Percentiles rank a stretch among this genome's conserved stretches.
These are phyloP conservation scores for Nemania bipapillata DNA, from an alignment of 2,329 filamentous ascomycete species.

Conservation along the genomic window DNA sequence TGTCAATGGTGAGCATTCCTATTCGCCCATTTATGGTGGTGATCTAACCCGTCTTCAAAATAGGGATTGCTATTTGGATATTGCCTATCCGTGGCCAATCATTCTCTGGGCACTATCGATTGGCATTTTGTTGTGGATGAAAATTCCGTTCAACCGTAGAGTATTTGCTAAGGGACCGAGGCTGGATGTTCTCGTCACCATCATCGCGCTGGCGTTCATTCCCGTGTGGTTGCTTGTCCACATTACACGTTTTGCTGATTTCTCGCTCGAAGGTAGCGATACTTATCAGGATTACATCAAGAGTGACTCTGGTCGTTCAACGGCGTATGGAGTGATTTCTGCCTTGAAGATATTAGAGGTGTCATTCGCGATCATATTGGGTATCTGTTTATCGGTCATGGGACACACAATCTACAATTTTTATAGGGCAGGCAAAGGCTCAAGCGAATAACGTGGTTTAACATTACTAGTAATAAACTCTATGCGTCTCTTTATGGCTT, in stretches of 20 bases:
- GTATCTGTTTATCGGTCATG: neutral
- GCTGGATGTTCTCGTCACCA: constrained; percentile 15
- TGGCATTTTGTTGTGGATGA: constrained; percentile 8
- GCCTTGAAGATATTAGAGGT: constrained; percentile 10
- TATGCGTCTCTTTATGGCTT: neutral
- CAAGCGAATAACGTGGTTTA: neutral
- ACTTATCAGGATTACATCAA: constrained; percentile 15
- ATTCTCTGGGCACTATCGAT: neutral
- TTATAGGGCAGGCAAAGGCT: neutral
- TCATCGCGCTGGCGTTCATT: constrained; percentile 2
- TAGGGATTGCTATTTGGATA: constrained; percentile 23
- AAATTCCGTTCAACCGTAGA: constrained; percentile 19
- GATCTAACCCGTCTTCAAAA: neutral
- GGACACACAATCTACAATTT: constrained; percentile 1
- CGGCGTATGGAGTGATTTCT: neutral
- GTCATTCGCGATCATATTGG: constrained; percentile 10
- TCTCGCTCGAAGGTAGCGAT: constrained; percentile 1
- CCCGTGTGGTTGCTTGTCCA: constrained; percentile 14
- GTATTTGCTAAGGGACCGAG: constrained; percentile 15
- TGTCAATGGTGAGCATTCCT: constrained; percentile 9
- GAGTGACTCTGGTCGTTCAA: constrained; percentile 4
- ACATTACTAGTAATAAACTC: neutral
- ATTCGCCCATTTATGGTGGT: neutral
- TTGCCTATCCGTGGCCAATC: constrained; percentile 13
- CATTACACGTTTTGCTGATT: constrained; percentile 12